Percentiles rank a stretch among this genome's conserved stretches.
These are phyloP conservation scores for Waltiozyma sp. DNA, from an alignment of 1,139 yeast genomes.

Conservation along the genomic window DNA sequence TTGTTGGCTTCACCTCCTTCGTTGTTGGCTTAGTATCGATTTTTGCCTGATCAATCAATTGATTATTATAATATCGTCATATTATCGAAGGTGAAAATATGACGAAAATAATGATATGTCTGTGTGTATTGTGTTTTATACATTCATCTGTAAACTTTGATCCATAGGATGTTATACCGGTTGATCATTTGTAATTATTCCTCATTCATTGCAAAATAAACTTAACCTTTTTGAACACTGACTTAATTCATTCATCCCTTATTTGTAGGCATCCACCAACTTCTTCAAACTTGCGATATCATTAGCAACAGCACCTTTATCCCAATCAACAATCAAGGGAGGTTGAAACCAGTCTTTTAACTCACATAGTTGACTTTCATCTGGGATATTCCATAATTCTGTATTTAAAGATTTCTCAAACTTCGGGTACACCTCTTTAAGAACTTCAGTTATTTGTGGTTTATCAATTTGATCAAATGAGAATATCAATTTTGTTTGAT, in stretches of 20 bases:
- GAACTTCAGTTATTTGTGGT: conserved; percentile 2
- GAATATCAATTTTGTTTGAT: conserved; percentile 15
- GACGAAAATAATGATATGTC: no score
- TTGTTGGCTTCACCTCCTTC: background rate
- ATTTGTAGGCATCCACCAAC: conserved; percentile 12
- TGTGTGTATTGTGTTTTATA: no score
- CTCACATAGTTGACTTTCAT: conserved; percentile 9
- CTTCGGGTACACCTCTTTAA: conserved; percentile 13
- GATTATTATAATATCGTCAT: no score
- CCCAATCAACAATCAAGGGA: conserved; percentile 51
- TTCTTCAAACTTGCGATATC: conserved; percentile 25
- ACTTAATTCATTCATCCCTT: no score
- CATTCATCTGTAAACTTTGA: background rate
- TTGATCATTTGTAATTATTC: no score
- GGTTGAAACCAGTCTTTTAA: conserved; percentile 21
- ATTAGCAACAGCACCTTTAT: conserved; percentile 39
- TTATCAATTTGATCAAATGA: conserved; percentile 15
- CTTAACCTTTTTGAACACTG: no score
- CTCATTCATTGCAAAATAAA: no score
- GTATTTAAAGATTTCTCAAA: conserved; percentile 5
- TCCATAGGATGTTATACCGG: no score
- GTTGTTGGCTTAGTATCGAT: background rate
- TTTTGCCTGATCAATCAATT: conserved; percentile 1
- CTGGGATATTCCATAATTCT: conserved; percentile 7
- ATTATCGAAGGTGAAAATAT: no score